These are phyloP conservation scores for Pyrrhoderma lamaoense DNA, from an alignment of 1,284 basidiomycete genomes.

Conservation along the genomic window DNA sequence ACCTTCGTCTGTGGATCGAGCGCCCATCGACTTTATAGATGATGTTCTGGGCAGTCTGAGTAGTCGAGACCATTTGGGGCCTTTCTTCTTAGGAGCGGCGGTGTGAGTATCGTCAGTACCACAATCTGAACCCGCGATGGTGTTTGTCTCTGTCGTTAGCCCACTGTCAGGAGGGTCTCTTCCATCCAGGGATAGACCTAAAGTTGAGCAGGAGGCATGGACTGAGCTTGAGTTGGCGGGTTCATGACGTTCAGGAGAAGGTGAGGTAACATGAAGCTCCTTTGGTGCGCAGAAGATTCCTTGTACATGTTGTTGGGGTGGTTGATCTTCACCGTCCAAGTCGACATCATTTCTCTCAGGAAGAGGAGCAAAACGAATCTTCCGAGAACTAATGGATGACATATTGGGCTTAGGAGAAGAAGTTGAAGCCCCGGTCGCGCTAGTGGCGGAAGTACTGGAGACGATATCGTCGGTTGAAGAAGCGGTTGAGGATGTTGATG, in stretches of 20 bases:
- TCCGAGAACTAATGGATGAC: slow-evolving; percentile 25
- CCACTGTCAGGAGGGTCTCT: slow-evolving; percentile 9
- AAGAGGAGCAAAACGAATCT: slow-evolving; percentile 72
- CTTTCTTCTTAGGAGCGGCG: slow-evolving; percentile 26
- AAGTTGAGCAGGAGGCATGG: slow-evolving; percentile 9
- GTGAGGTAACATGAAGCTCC: slow-evolving; percentile 2
- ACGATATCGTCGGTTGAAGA: slow-evolving; percentile 17
- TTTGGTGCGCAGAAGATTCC: slow-evolving; percentile 4
- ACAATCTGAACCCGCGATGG: slow-evolving; percentile 12
- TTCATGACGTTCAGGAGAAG: slow-evolving; percentile 2
- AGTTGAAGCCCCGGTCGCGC: slow-evolving; percentile 1
- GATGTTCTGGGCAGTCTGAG: slow-evolving; percentile 7
- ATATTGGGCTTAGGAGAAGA: background rate
- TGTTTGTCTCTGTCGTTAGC: slow-evolving; percentile 29
- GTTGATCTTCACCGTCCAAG: slow-evolving; percentile 32
- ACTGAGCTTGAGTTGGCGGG: background rate
- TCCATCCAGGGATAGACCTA: slow-evolving; percentile 17
- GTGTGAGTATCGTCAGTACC: slow-evolving; percentile 11
- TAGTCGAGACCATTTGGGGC: background rate
- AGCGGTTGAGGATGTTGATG: slow-evolving; percentile 12
- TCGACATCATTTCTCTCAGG: slow-evolving; percentile 43
- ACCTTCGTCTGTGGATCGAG: slow-evolving; percentile 3
- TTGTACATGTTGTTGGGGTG: slow-evolving; percentile 7
- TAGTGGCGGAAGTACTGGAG: slow-evolving; percentile 14
- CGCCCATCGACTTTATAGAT: background rate